Percentiles rank a stretch among this genome's conserved stretches.
These are phyloP conservation scores for Pythium coloratum DNA, from an alignment of 352 stramenopile species.

Conservation along the genomic window DNA sequence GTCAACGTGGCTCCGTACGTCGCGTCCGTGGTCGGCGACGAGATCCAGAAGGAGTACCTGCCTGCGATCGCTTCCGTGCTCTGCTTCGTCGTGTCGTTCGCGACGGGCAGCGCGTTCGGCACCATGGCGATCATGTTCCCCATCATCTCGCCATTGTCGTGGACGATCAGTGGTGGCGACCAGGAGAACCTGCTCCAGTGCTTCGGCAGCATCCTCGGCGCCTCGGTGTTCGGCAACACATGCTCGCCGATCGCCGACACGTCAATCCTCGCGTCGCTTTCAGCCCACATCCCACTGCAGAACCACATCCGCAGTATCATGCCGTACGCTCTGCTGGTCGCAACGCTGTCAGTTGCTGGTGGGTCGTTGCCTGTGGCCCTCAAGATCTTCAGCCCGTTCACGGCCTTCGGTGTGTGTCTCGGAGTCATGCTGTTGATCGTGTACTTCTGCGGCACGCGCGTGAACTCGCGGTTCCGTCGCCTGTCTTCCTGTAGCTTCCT, in stretches of 20 bases:
- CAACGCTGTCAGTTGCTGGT: slow-evolving; percentile 59
- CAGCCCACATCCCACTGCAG: slow-evolving; percentile 70
- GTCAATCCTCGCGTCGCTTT: slow-evolving; percentile 87
- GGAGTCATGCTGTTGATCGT: slow-evolving; percentile 72
- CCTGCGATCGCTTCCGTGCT: slow-evolving; percentile 82
- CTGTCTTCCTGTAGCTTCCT: slow-evolving; percentile 76
- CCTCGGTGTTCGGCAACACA: slow-evolving; percentile 87
- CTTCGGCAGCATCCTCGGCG: slow-evolving; percentile 87
- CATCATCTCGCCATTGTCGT: slow-evolving; percentile 87
- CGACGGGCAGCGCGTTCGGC: slow-evolving; percentile 87
- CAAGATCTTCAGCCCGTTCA: slow-evolving; percentile 77
- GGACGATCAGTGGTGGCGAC: slow-evolving; percentile 77
- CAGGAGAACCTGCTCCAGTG: slow-evolving; percentile 81
- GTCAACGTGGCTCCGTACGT: slow-evolving; percentile 85
- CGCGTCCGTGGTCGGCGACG: slow-evolving; percentile 69
- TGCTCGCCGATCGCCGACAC: slow-evolving; percentile 94
- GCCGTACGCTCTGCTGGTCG: slow-evolving; percentile 80
- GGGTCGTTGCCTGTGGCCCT: slow-evolving; percentile 73
- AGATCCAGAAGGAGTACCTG: slow-evolving; percentile 76
- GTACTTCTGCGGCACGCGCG: slow-evolving; percentile 76
- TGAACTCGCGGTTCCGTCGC: slow-evolving; percentile 76
- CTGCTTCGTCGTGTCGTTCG: slow-evolving; percentile 90
- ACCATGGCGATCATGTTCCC: slow-evolving; percentile 94
- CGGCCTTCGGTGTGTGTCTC: slow-evolving; percentile 73
- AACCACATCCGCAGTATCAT: slow-evolving; percentile 87